Evolutionary conservation across 2,329 filamentous ascomycete species (phyloP).

Genomic region (Phaeosphaeriaceae sp.): DNA sequence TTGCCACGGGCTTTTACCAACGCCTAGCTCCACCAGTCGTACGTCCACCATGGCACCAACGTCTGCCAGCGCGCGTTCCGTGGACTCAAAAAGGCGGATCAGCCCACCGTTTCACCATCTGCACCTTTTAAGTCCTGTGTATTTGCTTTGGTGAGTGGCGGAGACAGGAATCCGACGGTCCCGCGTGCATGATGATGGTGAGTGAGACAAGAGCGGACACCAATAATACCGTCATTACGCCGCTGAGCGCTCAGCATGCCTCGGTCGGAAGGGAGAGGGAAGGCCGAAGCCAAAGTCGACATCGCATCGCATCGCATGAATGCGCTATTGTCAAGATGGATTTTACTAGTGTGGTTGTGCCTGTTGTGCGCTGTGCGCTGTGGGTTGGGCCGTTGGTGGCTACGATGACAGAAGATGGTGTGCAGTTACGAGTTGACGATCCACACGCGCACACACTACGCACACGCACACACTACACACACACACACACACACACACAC

Average conservation of each 20-base stretch:
- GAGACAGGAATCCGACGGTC: slow-evolving; percentile 1
- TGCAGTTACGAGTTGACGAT: slow-evolving; percentile 7
- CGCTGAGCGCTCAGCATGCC: slow-evolving; percentile 37
- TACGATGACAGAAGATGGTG: slow-evolving; percentile 12
- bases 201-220: slow-evolving; percentile 29
- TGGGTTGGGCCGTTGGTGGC: slow-evolving; percentile 8
- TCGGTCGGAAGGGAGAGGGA: slow-evolving; percentile 24
- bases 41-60: too few relatives aligned
- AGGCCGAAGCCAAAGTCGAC: slow-evolving; percentile 30
- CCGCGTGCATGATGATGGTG: slow-evolving; percentile 16
- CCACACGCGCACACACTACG: too few relatives aligned
- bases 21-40: slow-evolving; percentile 20
- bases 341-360: too few relatives aligned
- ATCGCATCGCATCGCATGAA: slow-evolving; percentile 8
- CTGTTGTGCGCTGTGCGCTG: too few relatives aligned
- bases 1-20: too few relatives aligned
- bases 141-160: slow-evolving; percentile 10
- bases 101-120: slow-evolving; percentile 27
- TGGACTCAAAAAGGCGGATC: slow-evolving; percentile 16
- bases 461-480: too few relatives aligned
- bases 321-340: background rate
- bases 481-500: too few relatives aligned
- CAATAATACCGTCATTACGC: slow-evolving; percentile 36
- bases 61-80: background rate
- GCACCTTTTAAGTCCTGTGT: slow-evolving; percentile 4